Base-by-base conservation (phyloP, 305 asterid species). In the Fraxinus greggii region DNA sequence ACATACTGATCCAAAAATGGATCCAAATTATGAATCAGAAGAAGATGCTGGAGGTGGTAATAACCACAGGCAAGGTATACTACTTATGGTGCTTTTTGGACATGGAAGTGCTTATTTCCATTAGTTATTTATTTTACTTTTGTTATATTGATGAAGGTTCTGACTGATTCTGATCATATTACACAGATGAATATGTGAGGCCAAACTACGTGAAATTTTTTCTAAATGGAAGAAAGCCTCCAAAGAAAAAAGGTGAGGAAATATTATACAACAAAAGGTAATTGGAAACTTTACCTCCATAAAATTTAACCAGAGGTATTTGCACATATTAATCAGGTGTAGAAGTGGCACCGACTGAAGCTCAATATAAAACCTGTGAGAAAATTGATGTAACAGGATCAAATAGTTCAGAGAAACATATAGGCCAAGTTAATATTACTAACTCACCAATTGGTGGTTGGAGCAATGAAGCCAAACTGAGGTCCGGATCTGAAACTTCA, bases 1-100 rank as follows among this genome's bases (percentile, higher is more conserved):
- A 83, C 97, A 93, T 73, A 86, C 92, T 82, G 99, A 93, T 89
- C 97, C 95, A 67, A 93, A 84, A 89, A 94, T 96, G 97, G 83
- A 85, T 89, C 97, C 96, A 61, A 76, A 83, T 77, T 93, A 90
- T 83, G 94, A 89, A 81, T 93, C 98, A 45, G 99, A 93, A 82
- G 93, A 91, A 82, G 92, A 92, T 84, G 69, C 76, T 54, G 80
- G 83, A 84, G 88, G 65, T 83, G 81, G 51, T 78, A 83, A 79
- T n/a, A 81, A 74, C 70, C 78, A 61, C 83, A 89, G 78, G 87
- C 89, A 85, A 85, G 94, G 97, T 91, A 87, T 76, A 9, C 26
- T 33, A 33, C 26, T 81, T 65, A 7, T 79, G 48, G 65, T 42
- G 69, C 59, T 40, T 61, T 28, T 1, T 73, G 26, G 38, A 29